These are phyloP conservation scores for Cylindrodendrum hubeiense DNA, from an alignment of 2,329 filamentous ascomycete genomes.

Conservation along the genomic window DNA sequence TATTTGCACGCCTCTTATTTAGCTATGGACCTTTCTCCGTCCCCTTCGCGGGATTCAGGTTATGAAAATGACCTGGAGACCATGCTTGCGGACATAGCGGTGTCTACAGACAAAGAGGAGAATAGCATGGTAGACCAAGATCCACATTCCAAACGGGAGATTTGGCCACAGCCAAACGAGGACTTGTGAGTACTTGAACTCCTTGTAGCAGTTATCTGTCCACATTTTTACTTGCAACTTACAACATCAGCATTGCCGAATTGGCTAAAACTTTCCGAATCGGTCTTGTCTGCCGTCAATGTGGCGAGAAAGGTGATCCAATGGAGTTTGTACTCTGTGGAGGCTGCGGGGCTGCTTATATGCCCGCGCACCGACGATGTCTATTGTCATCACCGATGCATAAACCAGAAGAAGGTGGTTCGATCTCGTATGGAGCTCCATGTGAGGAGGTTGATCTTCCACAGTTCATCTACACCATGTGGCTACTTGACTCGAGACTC, in stretches of 20 bases:
- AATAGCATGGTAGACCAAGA: too few species aligned
- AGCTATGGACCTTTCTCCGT: too few species aligned
- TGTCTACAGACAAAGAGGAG: background rate
- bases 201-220: too few species aligned
- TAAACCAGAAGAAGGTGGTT: background rate
- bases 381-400: background rate
- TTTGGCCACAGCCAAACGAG: too few species aligned
- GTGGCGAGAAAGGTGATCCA: background rate
- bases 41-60: too few species aligned
- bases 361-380: background rate
- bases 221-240: too few species aligned
- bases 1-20: too few species aligned
- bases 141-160: too few species aligned
- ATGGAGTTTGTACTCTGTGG: background rate
- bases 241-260: too few species aligned
- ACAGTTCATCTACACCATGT: background rate
- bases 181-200: too few species aligned
- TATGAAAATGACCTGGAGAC: background rate
- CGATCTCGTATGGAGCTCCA: background rate
- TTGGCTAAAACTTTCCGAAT: too few species aligned
- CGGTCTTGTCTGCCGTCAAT: too few species aligned
- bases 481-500: background rate
- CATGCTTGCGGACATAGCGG: background rate
- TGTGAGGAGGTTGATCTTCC: background rate
- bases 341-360: background rate